Evolutionary conservation across 768 basidiomycete species (phyloP), one percentile per base, ranked within the genome.

Genomic region (Terana coerulea): DNA sequence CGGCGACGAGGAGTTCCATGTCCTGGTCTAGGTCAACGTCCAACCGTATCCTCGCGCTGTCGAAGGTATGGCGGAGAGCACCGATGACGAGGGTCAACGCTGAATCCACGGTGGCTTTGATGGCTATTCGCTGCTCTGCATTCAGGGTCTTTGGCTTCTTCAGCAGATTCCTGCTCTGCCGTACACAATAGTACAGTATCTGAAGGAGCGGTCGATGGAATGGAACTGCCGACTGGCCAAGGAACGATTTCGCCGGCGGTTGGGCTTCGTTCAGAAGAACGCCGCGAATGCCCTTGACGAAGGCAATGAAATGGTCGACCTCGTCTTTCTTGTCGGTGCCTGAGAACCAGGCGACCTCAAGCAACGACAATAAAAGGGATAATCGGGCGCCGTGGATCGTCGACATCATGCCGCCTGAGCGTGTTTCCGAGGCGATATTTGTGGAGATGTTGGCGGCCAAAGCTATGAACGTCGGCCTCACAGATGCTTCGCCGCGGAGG

Each of bases 171-270:
- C 84, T 74, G 43, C 79, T 76, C 51, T 88, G 84, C 36, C 79
- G 80, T 12, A 81, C 68, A 54, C 84, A 88, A 70, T 88, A 91
- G 68, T 86, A 94, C 40, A 89, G 68, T 51, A 91, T 80, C 59
- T 92, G 86, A 24, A 98, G 73, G 47, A 95, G 77, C 0, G 79
- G 77, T 37, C 81, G 83, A 64, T 98, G 94, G 73, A 93, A 92
- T 0, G 84, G 80, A 15, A 79, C 73, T 0, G 84, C 72, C 5
- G 81, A 60, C 22, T 75, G 69, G 4, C 85, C 80, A 5, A 91
- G 76, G 61, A 95, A 76, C 0, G 92, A 92, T 37, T 75, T 73
- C 1, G 83, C 70, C 1, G 91, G 88, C 0, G 86, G 76, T 61
- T 91, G 92, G 1, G 81, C 73, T 48, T 87, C 83, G 61, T 84